These are phyloP conservation scores for Cymbopogon flexuosus DNA, from an alignment of 202 grass and related monocot species.

Conservation along the genomic window DNA sequence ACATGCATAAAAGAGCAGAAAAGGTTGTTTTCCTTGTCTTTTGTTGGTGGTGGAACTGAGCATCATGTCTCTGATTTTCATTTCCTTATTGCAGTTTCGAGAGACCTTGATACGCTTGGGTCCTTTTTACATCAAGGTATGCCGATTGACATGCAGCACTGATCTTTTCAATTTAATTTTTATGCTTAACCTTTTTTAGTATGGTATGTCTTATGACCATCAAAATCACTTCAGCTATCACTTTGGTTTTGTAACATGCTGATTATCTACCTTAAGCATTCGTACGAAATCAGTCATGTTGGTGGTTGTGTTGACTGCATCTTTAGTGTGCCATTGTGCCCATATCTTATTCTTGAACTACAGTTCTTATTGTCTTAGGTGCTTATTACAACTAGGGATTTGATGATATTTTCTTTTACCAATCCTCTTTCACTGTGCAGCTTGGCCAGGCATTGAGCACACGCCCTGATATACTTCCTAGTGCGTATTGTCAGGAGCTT, in stretches of 20 bases:
- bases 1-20: constrained; percentile 56
- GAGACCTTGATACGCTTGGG: constrained; percentile 78
- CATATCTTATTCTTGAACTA: neutral
- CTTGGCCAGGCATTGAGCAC: constrained; percentile 96
- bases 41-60: constrained; percentile 13
- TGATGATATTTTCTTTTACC: constrained; percentile 1
- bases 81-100: constrained; percentile 68
- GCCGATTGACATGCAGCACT: neutral
- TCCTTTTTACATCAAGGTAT: constrained; percentile 94
- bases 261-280: neutral
- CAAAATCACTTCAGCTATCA: neutral
- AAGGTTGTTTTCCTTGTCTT: constrained; percentile 49
- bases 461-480: constrained; percentile 77
- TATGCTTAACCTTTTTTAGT: constrained; percentile 10
- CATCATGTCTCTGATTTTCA: constrained; percentile 19
- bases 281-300: neutral
- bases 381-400: neutral
- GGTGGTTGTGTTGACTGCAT: neutral
- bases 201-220: neutral
- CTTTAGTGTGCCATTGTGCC: neutral
- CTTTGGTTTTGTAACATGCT: neutral
- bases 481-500: constrained; percentile 85
- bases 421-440: constrained; percentile 35
- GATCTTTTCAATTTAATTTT: neutral
- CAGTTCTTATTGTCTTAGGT: neutral